These are phyloP conservation scores for Penicillium riverlandense DNA, from an alignment of 495 filamentous ascomycete species.

Conservation along the genomic window DNA sequence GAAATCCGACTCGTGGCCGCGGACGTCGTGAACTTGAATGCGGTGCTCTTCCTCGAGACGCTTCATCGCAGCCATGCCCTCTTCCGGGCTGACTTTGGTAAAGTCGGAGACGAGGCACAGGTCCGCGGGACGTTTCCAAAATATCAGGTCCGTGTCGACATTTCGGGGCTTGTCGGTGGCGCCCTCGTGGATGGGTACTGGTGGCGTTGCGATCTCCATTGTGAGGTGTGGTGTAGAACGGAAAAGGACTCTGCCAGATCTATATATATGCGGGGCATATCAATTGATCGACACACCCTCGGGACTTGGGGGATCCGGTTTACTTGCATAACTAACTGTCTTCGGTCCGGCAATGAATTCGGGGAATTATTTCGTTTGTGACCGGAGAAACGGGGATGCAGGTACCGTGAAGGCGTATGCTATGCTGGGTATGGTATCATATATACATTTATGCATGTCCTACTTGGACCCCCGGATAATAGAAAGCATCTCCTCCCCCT, in stretches of 20 bases:
- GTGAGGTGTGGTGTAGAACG: not conserved
- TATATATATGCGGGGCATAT: not conserved
- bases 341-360: not conserved
- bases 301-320: not conserved
- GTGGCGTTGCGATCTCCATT: not conserved
- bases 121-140: not conserved
- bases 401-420: no score
- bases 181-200: not conserved
- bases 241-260: not conserved
- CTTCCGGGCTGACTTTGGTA: conserved; percentile 1
- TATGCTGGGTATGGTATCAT: no score
- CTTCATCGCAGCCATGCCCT: not conserved
- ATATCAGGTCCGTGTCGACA: conserved; percentile 1
- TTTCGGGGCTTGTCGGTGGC: not conserved
- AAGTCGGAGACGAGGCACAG: not conserved
- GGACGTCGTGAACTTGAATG: conserved; percentile 6
- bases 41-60: not conserved
- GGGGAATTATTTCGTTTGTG: not conserved
- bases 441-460: not conserved
- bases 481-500: conserved; percentile 61
- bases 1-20: conserved; percentile 3
- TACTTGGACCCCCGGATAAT: conserved; percentile 39
- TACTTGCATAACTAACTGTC: not conserved
- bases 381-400: no score
- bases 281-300: not conserved